Percentiles rank a stretch among this genome's conserved stretches.
phyloP scores from a whole-genome alignment of 2,329 filamentous ascomycete species.

The Diplodia sapinea region DNA sequence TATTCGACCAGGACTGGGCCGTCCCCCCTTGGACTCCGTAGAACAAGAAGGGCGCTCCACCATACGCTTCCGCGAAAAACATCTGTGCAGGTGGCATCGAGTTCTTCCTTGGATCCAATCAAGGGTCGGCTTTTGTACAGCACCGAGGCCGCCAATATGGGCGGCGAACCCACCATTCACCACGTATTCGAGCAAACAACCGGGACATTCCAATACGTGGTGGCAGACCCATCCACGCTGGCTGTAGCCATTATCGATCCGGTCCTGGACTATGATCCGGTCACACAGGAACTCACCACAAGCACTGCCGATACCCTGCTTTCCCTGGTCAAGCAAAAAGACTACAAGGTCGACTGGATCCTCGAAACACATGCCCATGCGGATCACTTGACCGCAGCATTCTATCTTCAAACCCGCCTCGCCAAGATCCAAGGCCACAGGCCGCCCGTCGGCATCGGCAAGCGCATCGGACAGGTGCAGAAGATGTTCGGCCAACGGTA shows the following conservation, averaged over 20 bases:
- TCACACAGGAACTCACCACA: slow-evolving; percentile 53
- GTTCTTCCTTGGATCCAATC: background rate
- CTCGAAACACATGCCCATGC: slow-evolving; percentile 67
- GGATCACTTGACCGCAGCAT: slow-evolving; percentile 63
- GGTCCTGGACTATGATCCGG: slow-evolving; percentile 61
- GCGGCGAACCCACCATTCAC: slow-evolving; percentile 38
- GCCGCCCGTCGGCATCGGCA: slow-evolving; percentile 59
- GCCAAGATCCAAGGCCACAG: slow-evolving; percentile 41
- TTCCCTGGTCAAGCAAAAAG: slow-evolving; percentile 48
- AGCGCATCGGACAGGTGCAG: slow-evolving; percentile 59
- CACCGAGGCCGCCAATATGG: background rate
- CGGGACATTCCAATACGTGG: slow-evolving; percentile 63
- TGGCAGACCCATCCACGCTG: slow-evolving; percentile 58
- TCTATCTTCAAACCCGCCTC: slow-evolving; percentile 60
- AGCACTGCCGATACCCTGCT: slow-evolving; percentile 59
- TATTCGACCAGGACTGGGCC: background rate
- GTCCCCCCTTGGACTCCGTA: background rate
- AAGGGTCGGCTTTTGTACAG: background rate
- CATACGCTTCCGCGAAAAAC: background rate
- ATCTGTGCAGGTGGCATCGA: background rate
- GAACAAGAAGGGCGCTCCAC: background rate
- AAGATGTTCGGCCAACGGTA: slow-evolving; percentile 56
- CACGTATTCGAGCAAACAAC: slow-evolving; percentile 48
- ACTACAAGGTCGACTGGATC: slow-evolving; percentile 57
- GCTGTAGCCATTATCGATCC: slow-evolving; percentile 64